Base-by-base conservation (phyloP, 805 yeast genomes). In the Starmerella vitae region DNA sequence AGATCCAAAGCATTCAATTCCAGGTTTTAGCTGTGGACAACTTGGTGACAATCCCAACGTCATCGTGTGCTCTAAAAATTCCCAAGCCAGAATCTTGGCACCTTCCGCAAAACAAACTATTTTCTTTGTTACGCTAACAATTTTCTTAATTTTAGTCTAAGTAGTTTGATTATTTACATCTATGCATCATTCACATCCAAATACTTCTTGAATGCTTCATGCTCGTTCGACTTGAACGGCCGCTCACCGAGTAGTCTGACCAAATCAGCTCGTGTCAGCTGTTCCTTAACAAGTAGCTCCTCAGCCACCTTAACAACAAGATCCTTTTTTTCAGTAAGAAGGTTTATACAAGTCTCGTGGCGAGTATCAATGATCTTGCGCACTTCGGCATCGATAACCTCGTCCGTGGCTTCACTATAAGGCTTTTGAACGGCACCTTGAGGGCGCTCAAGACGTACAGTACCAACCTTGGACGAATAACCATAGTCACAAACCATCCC, bases 181-280 rank as follows among this genome's bases (percentile, higher is more conserved):
- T 22, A 22, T 22, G 26, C 26, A 8, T 33, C 36, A 17, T 36
- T 35, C 14, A 59, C 61, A 50, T 72, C 81, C 44, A 86, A 63
- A 54, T 86, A 86, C 57, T 82, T 83, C 59, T 84, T 94, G 60
- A 86, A 85, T 1, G 94, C 94, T 55, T 80, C 93, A 53, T 80
- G 80, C 56, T 74, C 69, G 20, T 41, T 35, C 54, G 79, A 83
- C 13, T 76, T 72, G 66, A 76, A 80, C 29, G 86, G 86, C 51
- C 93, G 68, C 46, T 77, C 74, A 1, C 93, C 93, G 26, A 80
- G 66, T 27, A 82, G 53, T 36, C 80, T 65, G 37, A 81, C 70
- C 83, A 81, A 78, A 55, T 81, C 93, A 46, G 74, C 78, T 56
- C 93, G 71, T 0, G 86, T 78, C 46, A 81, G 68, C n/a, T 77